Evolutionary conservation across 495 filamentous ascomycete genomes (phyloP).

Genomic region (Amniculicola lignicola): DNA sequence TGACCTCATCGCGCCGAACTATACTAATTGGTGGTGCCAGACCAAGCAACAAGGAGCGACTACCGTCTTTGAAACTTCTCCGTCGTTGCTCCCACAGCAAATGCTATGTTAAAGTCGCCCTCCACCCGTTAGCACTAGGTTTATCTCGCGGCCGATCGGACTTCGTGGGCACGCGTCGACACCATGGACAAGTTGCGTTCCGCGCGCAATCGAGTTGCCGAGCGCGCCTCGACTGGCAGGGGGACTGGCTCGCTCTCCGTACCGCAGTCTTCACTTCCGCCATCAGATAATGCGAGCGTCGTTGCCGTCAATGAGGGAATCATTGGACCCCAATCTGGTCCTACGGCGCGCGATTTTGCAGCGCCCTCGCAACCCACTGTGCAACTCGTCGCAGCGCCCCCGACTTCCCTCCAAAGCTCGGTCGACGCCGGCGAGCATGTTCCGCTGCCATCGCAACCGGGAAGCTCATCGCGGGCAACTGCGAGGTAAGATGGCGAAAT

Average conservation of each 20-base stretch:
- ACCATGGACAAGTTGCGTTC: slow-evolving; percentile 26
- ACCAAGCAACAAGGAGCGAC: not conserved
- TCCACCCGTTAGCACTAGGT: not conserved
- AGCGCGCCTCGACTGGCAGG: slow-evolving; percentile 8
- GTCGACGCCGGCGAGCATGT: slow-evolving; percentile 22
- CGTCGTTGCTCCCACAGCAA: too few species aligned
- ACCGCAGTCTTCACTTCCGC: slow-evolving; percentile 20
- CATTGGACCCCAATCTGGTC: slow-evolving; percentile 22
- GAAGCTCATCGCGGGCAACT: not conserved
- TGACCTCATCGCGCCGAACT: not conserved
- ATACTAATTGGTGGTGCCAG: not conserved
- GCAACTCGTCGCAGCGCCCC: slow-evolving; percentile 9
- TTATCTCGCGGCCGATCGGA: not conserved
- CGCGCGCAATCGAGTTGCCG: slow-evolving; percentile 19
- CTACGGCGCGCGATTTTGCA: slow-evolving; percentile 25
- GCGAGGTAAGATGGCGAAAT: too few species aligned
- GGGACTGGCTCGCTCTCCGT: slow-evolving; percentile 16
- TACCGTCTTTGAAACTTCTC: not conserved
- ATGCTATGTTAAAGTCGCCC: too few species aligned
- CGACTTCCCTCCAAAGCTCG: slow-evolving; percentile 25
- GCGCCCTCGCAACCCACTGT: not conserved
- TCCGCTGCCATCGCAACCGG: slow-evolving; percentile 7
- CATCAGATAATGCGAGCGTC: slow-evolving; percentile 22
- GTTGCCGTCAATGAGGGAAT: slow-evolving; percentile 24
- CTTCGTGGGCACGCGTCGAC: not conserved